Conservation (phyloP, 208 protist genomes). For the Entamoeba histolytica region DNA sequence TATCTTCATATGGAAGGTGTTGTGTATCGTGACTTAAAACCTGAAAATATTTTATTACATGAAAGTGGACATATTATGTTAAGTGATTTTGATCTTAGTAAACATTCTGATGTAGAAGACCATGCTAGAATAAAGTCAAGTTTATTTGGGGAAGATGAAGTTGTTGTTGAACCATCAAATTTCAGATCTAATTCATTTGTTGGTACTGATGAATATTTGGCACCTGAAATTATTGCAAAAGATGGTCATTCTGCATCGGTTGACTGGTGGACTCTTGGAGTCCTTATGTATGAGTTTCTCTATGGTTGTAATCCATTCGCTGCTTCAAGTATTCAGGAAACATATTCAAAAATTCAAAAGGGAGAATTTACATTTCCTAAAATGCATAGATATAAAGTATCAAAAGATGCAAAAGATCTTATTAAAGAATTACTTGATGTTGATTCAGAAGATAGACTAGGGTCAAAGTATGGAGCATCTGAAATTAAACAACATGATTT, state of each 20-base stretch:
- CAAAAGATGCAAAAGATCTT: background rate
- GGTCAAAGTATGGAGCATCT: background rate
- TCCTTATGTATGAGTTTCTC: background rate
- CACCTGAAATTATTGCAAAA: conserved; percentile 28
- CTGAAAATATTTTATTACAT: conserved; percentile 63
- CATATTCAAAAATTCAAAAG: background rate
- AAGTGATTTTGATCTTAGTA: conserved; percentile 71
- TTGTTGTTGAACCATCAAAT: background rate
- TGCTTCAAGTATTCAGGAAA: background rate
- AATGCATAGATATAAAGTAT: background rate
- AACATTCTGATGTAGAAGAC: conserved; percentile 29
- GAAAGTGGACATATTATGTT: conserved; percentile 47
- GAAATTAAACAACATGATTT: conserved; percentile 14
- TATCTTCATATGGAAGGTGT: conserved; percentile 46
- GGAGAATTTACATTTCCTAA: background rate
- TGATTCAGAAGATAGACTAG: background rate
- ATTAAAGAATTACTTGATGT: background rate
- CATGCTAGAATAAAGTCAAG: background rate
- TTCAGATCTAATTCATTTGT: background rate
- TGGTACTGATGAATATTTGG: conserved; percentile 41
- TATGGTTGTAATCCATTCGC: background rate
- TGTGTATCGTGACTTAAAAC: conserved; percentile 69
- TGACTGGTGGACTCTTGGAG: conserved; percentile 7
- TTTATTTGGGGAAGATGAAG: background rate
- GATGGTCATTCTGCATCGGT: conserved; percentile 18